These are phyloP conservation scores for Fomes fomentarius DNA, from an alignment of 1,284 basidiomycete species.

Conservation along the genomic window DNA sequence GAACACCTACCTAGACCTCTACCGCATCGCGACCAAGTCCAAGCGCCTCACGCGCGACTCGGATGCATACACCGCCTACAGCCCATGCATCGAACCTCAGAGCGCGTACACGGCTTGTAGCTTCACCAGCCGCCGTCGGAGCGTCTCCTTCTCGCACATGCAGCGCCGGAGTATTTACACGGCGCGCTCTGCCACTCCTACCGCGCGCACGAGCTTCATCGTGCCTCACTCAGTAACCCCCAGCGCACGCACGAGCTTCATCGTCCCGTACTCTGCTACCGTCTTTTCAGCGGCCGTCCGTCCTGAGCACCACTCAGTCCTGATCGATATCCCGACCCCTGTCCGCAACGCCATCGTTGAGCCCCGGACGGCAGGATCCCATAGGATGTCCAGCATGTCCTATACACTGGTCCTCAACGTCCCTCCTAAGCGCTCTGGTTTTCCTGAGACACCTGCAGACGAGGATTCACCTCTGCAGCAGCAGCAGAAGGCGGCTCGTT, in stretches of 20 bases:
- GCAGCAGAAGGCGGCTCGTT: conserved; percentile 21
- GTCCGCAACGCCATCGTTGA: background rate
- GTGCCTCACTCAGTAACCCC: conserved; percentile 5
- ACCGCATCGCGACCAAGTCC: conserved; percentile 23
- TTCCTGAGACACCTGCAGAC: conserved; percentile 4
- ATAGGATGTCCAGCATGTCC: background rate
- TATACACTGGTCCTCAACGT: conserved; percentile 14
- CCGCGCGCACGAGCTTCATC: conserved; percentile 15
- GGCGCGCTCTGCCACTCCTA: conserved; percentile 1
- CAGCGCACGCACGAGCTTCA: background rate
- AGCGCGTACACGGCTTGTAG: conserved; percentile 12
- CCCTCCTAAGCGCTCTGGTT: background rate
- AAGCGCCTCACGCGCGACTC: conserved; percentile 4
- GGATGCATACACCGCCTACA: conserved; percentile 8
- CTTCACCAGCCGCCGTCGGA: conserved; percentile 22
- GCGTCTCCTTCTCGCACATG: conserved; percentile 27
- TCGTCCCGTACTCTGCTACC: background rate
- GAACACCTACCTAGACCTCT: conserved; percentile 34
- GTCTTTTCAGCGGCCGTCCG: background rate
- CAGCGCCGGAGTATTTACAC: conserved; percentile 9
- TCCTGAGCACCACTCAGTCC: conserved; percentile 5
- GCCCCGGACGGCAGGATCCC: background rate
- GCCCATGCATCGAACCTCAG: background rate
- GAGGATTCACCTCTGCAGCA: conserved; percentile 19
- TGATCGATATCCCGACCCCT: conserved; percentile 12